Percentiles rank a stretch among this genome's conserved stretches.
Evolutionary conservation across 768 basidiomycete genomes (phyloP).

Genomic region (Lactarius deliciosus): DNA sequence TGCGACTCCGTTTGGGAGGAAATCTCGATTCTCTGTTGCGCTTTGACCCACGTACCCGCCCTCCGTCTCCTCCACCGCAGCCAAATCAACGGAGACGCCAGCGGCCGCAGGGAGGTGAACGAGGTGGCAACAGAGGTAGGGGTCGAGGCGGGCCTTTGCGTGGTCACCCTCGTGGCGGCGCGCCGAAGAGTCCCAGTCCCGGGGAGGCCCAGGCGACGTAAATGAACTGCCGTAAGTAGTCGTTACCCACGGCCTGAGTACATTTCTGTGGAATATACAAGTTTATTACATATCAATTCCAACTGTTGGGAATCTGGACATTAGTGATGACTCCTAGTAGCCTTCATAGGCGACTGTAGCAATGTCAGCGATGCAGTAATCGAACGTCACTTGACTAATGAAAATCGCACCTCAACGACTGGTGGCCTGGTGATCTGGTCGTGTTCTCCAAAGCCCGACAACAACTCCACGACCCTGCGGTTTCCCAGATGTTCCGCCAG

Average conservation of each 20-base stretch:
- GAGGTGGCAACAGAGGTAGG: background rate
- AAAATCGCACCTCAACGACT: too few species aligned
- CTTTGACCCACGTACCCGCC: slow-evolving; percentile 15
- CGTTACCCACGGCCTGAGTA: background rate
- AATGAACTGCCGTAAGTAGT: background rate
- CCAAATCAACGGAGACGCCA: slow-evolving; percentile 9
- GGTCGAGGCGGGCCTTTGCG: background rate
- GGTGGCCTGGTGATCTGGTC: too few species aligned
- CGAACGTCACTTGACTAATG: background rate
- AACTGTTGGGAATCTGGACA: background rate
- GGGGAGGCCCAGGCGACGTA: background rate
- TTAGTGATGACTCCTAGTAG: background rate
- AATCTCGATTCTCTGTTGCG: slow-evolving; percentile 15
- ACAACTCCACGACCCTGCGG: too few species aligned
- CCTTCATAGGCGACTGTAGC: background rate
- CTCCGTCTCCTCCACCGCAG: slow-evolving; percentile 17
- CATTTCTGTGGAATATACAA: background rate
- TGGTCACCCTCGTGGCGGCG: slow-evolving; percentile 1
- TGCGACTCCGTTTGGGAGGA: slow-evolving; percentile 23
- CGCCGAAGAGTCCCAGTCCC: background rate
- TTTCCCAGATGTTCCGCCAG: too few species aligned
- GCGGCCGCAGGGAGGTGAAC: slow-evolving; percentile 6
- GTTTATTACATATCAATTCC: background rate
- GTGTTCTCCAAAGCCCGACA: too few species aligned
- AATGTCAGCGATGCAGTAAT: too few species aligned